A percentile compares a stretch with the other conserved stretches of the same genome.
These are phyloP conservation scores for Paramecium caudatum DNA, from an alignment of 73 alveolate species.

Conservation along the genomic window DNA sequence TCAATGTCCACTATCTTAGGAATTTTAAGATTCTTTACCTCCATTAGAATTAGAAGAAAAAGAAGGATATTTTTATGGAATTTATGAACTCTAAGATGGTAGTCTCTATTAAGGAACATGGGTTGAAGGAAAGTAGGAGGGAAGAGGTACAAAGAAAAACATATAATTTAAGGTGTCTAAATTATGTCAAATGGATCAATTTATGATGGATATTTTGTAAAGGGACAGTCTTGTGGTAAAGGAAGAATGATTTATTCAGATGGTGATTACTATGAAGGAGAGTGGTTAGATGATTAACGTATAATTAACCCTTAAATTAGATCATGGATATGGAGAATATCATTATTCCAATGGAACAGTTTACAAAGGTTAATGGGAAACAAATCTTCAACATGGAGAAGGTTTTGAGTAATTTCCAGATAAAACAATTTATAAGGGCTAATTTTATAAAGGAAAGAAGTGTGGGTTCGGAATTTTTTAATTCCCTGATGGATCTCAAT, in stretches of 20 bases:
- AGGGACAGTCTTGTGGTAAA: constrained; percentile 89
- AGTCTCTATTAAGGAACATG: constrained; percentile 78
- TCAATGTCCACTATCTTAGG: neutral
- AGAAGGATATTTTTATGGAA: constrained; percentile 62
- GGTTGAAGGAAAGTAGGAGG: constrained; percentile 75
- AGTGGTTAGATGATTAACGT: constrained; percentile 83
- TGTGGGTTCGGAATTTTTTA: constrained; percentile 77
- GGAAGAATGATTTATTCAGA: constrained; percentile 88
- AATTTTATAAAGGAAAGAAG: constrained; percentile 77
- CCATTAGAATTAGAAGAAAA: constrained; percentile 47
- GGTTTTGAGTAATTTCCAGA: constrained; percentile 76
- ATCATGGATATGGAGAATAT: constrained; percentile 78
- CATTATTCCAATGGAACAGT: constrained; percentile 66
- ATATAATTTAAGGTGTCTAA: neutral
- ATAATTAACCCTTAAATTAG: constrained; percentile 35
- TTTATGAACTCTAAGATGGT: constrained; percentile 67
- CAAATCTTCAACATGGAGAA: constrained; percentile 74
- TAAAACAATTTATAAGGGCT: constrained; percentile 76
- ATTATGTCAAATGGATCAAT: constrained; percentile 69
- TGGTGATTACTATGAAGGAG: constrained; percentile 86
- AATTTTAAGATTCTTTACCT: neutral
- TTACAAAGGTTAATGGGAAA: constrained; percentile 80
- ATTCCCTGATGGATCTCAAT: constrained; percentile 85
- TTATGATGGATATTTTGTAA: constrained; percentile 67
- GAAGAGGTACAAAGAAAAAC: constrained; percentile 75